phyloP scores from a whole-genome alignment of 108 stramenopile genomes.

The Skeletonema marinoi region DNA sequence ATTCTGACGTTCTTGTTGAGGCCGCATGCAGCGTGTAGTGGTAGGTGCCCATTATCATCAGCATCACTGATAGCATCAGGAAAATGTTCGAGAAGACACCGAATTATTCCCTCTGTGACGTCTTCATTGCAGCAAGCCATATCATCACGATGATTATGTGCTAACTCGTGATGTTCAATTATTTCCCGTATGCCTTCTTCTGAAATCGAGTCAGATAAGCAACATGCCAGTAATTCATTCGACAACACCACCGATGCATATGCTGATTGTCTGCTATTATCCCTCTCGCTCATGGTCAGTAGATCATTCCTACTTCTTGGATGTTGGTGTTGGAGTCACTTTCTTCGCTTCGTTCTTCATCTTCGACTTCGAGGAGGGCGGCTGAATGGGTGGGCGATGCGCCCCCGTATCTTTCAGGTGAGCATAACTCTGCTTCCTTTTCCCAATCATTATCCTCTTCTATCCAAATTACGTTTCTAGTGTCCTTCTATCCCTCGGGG shows the following conservation, averaged over 20 bases:
- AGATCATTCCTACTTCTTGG: too few species aligned
- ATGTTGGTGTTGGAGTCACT: too few species aligned
- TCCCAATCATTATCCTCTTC: too few species aligned
- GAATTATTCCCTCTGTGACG: neutral
- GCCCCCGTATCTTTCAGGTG: too few species aligned
- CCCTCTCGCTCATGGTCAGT: too few species aligned
- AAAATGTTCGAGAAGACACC: conserved; percentile 6
- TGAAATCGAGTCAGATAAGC: neutral
- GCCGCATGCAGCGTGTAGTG: neutral
- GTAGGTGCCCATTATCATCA: neutral
- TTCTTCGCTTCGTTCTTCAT: too few species aligned
- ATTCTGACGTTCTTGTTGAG: neutral
- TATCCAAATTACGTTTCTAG: too few species aligned
- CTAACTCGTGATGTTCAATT: neutral
- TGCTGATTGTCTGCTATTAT: too few species aligned
- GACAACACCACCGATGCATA: neutral
- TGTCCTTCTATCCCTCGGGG: too few species aligned
- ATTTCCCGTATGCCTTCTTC: neutral
- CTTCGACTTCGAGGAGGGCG: too few species aligned
- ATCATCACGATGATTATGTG: neutral
- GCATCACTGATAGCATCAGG: neutral
- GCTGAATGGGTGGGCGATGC: too few species aligned
- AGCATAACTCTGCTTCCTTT: too few species aligned
- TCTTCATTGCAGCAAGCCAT: conserved; percentile 1
- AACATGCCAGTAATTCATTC: neutral